Base-by-base conservation (phyloP, 2,329 filamentous ascomycete genomes). In the Fonsecaea pedrosoi region DNA sequence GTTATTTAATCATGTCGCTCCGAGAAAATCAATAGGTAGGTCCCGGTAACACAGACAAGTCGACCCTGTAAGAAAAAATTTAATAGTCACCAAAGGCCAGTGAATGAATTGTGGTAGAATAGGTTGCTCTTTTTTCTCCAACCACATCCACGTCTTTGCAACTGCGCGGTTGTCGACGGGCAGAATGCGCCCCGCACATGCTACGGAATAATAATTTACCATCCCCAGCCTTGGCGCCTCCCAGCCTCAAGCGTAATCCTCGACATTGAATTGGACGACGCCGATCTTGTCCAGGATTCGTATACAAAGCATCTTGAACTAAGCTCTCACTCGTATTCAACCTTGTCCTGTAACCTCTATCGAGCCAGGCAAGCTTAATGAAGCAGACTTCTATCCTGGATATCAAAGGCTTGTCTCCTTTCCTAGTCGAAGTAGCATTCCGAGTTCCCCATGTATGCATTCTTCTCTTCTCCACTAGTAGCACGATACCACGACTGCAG, bases 311-410 rank as follows among this genome's bases (percentile, higher is more conserved):
- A 21, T 48, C 25, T 50, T 25, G 30, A 50, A 15, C 57, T 48
- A n/a, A 37, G 21, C 58, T 32, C 34, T 34, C n/a, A 32, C 45
- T 60, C 45, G 58, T 60, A 60, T 54, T 60, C n/a, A 38, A 15
- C 9, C 4, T 4, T 50, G 18, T 50, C 18, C 5, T 25, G 10
- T 13, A n/a, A 10, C 10, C 21, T 50, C 45, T 21, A 50, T 50
- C 18, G 12, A 50, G 45, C 45, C 12, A 25, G 45, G 18, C 18
- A 25, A 25, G 8, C 45, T 25, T 21, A 25, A 50, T 25, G 4
- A 50, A 12, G 10, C 45, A 50, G 45, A 5, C 25, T 6, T 12
- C 8, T 25, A 10, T 5, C 21, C 18, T 4, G 45, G 18, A 50
- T 50, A 12, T 50, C 18, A 50, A 25, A n/a, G 10, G 2, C 3